These are phyloP conservation scores for Magnolia sinica DNA, from an alignment of 164 flowering plant genomes.

Conservation along the genomic window DNA sequence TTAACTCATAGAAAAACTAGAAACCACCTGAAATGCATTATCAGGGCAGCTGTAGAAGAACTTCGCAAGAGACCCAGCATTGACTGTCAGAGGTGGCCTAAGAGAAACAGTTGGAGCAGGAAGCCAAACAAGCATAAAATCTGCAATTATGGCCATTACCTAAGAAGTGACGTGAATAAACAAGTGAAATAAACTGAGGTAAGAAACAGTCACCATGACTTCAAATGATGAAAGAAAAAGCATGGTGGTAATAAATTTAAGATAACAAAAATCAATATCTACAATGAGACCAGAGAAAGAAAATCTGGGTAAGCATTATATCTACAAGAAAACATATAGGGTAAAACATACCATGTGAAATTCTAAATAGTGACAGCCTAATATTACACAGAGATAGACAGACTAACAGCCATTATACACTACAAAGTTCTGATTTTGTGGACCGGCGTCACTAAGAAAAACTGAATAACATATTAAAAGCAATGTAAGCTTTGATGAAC, in stretches of 20 bases:
- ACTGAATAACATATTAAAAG: too few species aligned
- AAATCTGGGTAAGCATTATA: too few species aligned
- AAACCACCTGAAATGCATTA: slow-evolving; percentile 87
- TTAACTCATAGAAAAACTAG: not conserved
- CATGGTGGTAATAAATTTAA: not conserved
- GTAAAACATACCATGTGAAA: not conserved
- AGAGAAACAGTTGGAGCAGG: slow-evolving; percentile 98
- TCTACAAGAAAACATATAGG: not conserved
- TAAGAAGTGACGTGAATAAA: slow-evolving; percentile 22
- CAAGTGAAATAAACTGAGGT: not conserved
- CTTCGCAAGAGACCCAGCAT: slow-evolving; percentile 76
- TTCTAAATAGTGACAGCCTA: not conserved
- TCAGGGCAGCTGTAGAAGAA: slow-evolving; percentile 89
- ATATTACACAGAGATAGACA: too few species aligned
- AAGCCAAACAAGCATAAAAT: slow-evolving; percentile 98
- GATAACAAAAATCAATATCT: too few species aligned
- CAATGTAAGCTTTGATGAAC: too few species aligned
- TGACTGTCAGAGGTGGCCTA: slow-evolving; percentile 58
- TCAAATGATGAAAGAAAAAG: not conserved
- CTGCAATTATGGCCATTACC: slow-evolving; percentile 98
- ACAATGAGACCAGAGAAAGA: too few species aligned
- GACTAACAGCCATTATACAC: too few species aligned
- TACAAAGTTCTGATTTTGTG: too few species aligned
- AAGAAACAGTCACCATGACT: not conserved
- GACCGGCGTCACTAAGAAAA: too few species aligned